Base-by-base conservation (phyloP, 176 grass and related monocot genomes). In the Phoenix roebelenii region DNA sequence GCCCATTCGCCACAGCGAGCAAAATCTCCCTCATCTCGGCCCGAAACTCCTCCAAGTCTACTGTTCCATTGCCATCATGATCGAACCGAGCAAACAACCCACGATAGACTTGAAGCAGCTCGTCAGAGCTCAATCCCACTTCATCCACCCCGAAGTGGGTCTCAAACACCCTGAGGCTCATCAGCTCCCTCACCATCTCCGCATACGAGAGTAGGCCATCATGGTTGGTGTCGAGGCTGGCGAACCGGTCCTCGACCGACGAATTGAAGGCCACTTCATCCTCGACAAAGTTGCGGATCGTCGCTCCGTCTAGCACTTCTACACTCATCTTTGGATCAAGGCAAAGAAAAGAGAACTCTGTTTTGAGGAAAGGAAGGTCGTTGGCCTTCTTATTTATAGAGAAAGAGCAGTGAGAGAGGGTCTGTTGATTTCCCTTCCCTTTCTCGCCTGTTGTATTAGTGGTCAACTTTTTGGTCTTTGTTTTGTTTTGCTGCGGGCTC, bases 21-120 rank as follows among this genome's bases (percentile, higher is more conserved):
- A 95, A 81, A 52, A 95, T 68, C 83, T 95, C 83, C 77, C 69
- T 77, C 90, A 89, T 89, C 89, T 85, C 89, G 6, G 74, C 85
- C 19, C 77, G 66, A 70, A 86, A 95, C 59, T 95, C 82, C 54
- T 86, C 70, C 3, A 23, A 54, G 57, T 66, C 85, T 59, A 89
- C 82, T n/a, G 73, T 61, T 26, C 90, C 85, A 5, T 86, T 66
- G 60, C 85, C 85, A 59, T 95, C 85, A 55, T 60, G 82, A 56
- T 89, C 85, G 50, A 89, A 95, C 29, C 61, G 74, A 17, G 70
- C 57, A 23, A 95, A 86, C 39, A 89, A 68, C 16, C 66, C 70
- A 1, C 16, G 76, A 48, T 89, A 83, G 0, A 89, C 58, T 53
- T 18, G 25, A 10, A 64, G 61, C 5, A 82, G 73, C 72, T 95